phyloP scores from a whole-genome alignment of 441 rosid genomes.

The Gossypium lobatum region DNA sequence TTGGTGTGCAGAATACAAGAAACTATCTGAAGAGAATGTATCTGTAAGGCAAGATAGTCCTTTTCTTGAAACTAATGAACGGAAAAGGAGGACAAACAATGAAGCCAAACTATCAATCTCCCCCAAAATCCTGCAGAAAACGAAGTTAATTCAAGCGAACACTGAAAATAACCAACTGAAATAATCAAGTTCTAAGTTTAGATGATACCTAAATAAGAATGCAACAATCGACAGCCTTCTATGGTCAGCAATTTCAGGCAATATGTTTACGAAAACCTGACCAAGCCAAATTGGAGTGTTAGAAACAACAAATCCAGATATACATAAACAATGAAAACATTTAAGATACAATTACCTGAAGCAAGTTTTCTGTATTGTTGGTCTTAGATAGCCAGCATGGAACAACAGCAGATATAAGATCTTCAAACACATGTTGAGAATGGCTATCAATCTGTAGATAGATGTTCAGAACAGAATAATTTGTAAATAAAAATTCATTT shows the following conservation, averaged over 20 bases:
- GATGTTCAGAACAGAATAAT: constrained; percentile 13
- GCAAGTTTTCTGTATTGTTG: constrained; percentile 46
- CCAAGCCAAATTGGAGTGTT: constrained; percentile 19
- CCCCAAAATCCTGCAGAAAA: constrained; percentile 69
- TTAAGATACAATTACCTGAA: constrained; percentile 51
- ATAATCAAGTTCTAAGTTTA: background rate
- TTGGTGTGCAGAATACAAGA: constrained; percentile 33
- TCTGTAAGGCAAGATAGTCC: constrained; percentile 35
- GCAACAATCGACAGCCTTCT: constrained; percentile 75
- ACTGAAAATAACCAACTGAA: constrained; percentile 6
- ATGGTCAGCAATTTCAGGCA: constrained; percentile 78
- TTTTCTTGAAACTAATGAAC: constrained; percentile 56
- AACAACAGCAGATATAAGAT: constrained; percentile 68
- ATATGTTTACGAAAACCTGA: constrained; percentile 75
- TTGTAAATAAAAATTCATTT: constrained; percentile 6
- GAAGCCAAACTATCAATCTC: constrained; percentile 76
- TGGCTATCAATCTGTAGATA: constrained; percentile 64
- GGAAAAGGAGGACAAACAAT: constrained; percentile 69
- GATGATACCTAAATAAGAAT: constrained; percentile 71
- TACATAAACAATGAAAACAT: background rate
- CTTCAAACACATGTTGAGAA: constrained; percentile 75
- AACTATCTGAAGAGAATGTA: constrained; percentile 24
- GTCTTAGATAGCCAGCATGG: constrained; percentile 85
- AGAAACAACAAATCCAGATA: constrained; percentile 4
- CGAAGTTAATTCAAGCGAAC: constrained; percentile 17